phyloP scores from a whole-genome alignment of 352 stramenopile genomes.

The Phytophthora parvispora region DNA sequence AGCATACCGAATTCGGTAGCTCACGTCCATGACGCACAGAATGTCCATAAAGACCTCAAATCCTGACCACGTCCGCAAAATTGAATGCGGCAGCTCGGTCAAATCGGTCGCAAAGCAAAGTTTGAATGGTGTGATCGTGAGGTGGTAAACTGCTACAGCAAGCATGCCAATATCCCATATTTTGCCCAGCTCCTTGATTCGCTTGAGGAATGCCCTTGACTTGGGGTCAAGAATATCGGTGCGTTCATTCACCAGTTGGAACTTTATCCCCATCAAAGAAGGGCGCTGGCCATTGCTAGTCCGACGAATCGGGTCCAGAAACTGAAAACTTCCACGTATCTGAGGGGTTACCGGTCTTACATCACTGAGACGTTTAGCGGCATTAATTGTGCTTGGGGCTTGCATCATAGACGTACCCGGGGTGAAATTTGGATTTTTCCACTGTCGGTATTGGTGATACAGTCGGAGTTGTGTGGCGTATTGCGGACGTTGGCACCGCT shows the following conservation, averaged over 20 bases:
- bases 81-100: constrained; percentile 13
- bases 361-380: background rate
- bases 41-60: constrained; percentile 67
- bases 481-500: constrained; percentile 64
- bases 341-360: constrained; percentile 1
- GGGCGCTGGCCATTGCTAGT: constrained; percentile 15
- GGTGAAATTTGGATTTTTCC: constrained; percentile 24
- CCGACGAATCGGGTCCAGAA: constrained; percentile 9
- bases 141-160: constrained; percentile 52
- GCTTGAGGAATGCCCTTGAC: constrained; percentile 45
- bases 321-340: constrained; percentile 14
- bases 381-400: background rate
- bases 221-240: constrained; percentile 23
- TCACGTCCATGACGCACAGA: constrained; percentile 57
- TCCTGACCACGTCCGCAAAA: constrained; percentile 50
- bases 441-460: constrained; percentile 52
- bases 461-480: constrained; percentile 59
- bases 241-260: constrained; percentile 24
- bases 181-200: constrained; percentile 52
- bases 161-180: constrained; percentile 67
- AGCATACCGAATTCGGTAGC: constrained; percentile 50
- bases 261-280: background rate
- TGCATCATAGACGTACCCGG: background rate
- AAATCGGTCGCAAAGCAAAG: constrained; percentile 67
- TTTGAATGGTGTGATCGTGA: constrained; percentile 62